phyloP scores from a whole-genome alignment of 2,329 filamentous ascomycete species.

The Mycosphaerella sp. region DNA sequence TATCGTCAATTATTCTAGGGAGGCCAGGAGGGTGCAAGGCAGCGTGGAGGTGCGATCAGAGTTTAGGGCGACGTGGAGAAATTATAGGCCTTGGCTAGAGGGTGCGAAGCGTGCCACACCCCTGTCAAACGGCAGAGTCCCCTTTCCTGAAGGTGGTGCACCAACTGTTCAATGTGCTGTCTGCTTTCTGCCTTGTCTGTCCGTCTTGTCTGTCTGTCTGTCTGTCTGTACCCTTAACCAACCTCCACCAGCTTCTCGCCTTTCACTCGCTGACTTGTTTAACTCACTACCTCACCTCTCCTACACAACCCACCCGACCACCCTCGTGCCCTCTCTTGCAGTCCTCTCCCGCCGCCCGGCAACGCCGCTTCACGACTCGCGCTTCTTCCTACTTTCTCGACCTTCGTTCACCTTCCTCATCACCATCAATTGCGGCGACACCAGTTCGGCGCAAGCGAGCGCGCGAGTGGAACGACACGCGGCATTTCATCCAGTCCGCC shows the following conservation, averaged over 20 bases:
- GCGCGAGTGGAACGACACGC: slow-evolving; percentile 22
- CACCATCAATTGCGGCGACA: slow-evolving; percentile 5
- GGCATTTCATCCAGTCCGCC: slow-evolving; percentile 13
- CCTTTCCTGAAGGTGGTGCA: slow-evolving; percentile 4
- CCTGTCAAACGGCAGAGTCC: slow-evolving; percentile 4
- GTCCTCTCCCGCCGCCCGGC: slow-evolving; percentile 9
- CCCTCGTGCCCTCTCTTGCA: slow-evolving; percentile 9
- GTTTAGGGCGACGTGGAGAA: slow-evolving; percentile 12
- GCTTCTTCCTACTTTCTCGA: slow-evolving; percentile 16
- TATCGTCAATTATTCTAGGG: too few species aligned
- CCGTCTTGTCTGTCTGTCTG: too few species aligned
- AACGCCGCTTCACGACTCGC: slow-evolving; percentile 7
- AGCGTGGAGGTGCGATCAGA: slow-evolving; percentile 4
- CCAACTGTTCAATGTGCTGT: background rate
- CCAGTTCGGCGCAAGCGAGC: slow-evolving; percentile 8
- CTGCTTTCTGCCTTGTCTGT: too few species aligned
- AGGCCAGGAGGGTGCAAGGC: too few species aligned
- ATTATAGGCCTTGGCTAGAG: slow-evolving; percentile 4
- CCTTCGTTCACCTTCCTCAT: slow-evolving; percentile 7
- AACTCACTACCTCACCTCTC: background rate
- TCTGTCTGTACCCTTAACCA: too few species aligned
- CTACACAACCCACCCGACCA: too few species aligned
- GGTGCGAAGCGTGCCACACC: background rate
- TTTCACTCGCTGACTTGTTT: background rate
- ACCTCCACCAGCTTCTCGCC: slow-evolving; percentile 15